Conservation (phyloP, 2,329 filamentous ascomycete genomes). For the Lachnellula suecica region DNA sequence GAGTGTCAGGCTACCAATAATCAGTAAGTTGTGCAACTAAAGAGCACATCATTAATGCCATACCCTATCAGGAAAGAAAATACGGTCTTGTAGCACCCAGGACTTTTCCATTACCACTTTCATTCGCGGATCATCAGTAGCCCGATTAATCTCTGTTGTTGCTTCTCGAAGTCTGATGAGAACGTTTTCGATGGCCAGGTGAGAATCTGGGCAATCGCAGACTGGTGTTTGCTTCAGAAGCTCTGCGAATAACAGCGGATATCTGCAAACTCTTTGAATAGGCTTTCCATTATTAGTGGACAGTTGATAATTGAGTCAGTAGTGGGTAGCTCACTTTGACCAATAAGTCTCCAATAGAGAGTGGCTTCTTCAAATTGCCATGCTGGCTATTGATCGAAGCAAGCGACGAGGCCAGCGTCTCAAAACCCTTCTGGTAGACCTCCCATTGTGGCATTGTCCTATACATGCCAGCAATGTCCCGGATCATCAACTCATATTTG, state of each 20-base stretch:
- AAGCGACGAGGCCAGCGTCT: slow-evolving; percentile 75
- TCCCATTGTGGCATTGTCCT: slow-evolving; percentile 72
- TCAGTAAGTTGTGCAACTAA: not conserved
- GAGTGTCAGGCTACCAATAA: slow-evolving; percentile 41
- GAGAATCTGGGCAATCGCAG: slow-evolving; percentile 79
- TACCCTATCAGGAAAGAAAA: slow-evolving; percentile 74
- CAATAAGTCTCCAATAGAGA: slow-evolving; percentile 81
- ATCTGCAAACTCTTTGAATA: slow-evolving; percentile 88
- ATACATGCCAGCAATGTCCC: slow-evolving; percentile 70
- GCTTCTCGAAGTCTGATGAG: slow-evolving; percentile 71
- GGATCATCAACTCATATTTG: slow-evolving; percentile 83
- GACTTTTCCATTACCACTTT: slow-evolving; percentile 75
- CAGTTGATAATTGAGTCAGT: slow-evolving; percentile 2
- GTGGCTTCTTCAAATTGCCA: slow-evolving; percentile 67
- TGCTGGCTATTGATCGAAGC: slow-evolving; percentile 65
- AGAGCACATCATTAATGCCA: slow-evolving; percentile 22
- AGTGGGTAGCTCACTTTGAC: slow-evolving; percentile 66
- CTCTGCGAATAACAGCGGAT: slow-evolving; percentile 83
- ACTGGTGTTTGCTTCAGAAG: slow-evolving; percentile 81
- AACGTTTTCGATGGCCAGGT: slow-evolving; percentile 75
- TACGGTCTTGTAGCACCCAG: slow-evolving; percentile 79
- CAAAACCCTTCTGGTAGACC: slow-evolving; percentile 80
- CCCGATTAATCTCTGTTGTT: slow-evolving; percentile 78
- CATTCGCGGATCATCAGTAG: slow-evolving; percentile 73
- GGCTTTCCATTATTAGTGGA: slow-evolving; percentile 54